These are phyloP conservation scores for Nepenthes gracilis DNA, from an alignment of 148 eudicot genomes.

Conservation along the genomic window DNA sequence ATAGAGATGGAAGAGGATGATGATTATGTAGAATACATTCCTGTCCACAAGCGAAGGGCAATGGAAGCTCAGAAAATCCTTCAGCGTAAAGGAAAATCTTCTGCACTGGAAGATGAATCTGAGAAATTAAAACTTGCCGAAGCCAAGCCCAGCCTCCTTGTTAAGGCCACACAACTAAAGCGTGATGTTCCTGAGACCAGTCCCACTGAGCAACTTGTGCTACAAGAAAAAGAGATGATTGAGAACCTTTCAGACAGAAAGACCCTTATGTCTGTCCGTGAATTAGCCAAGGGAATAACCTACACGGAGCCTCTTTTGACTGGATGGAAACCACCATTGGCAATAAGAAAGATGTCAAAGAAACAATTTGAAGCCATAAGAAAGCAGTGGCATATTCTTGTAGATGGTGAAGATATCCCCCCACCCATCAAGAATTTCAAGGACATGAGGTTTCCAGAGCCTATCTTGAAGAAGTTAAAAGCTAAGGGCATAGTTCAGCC, in stretches of 20 bases:
- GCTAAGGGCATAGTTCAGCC: conserved; percentile 70
- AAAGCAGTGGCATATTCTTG: conserved; percentile 81
- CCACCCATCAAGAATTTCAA: conserved; percentile 83
- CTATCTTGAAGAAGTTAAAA: conserved; percentile 42
- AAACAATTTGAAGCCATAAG: conserved; percentile 47
- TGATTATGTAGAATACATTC: conserved; percentile 61
- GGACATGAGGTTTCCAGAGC: conserved; percentile 77
- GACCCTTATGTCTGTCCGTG: conserved; percentile 72
- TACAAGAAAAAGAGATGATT: conserved; percentile 78
- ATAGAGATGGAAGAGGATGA: conserved; percentile 56
- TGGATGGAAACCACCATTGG: conserved; percentile 65
- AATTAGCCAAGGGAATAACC: conserved; percentile 78
- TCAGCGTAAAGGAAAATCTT: conserved; percentile 47
- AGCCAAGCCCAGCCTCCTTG: conserved; percentile 57
- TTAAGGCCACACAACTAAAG: conserved; percentile 61
- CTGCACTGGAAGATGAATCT: conserved; percentile 33
- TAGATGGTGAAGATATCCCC: conserved; percentile 73
- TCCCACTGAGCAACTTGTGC: conserved; percentile 51
- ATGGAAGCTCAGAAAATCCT: conserved; percentile 64
- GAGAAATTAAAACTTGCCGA: conserved; percentile 37
- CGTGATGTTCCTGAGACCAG: conserved; percentile 62
- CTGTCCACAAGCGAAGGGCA: conserved; percentile 71
- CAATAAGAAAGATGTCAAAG: conserved; percentile 50
- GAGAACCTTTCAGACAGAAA: conserved; percentile 71
- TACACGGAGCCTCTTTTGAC: conserved; percentile 68